Percentiles rank a stretch among this genome's conserved stretches.
Evolutionary conservation across 2,329 filamentous ascomycete species (phyloP).

Genomic region (Phialemonium atrogriseum): DNA sequence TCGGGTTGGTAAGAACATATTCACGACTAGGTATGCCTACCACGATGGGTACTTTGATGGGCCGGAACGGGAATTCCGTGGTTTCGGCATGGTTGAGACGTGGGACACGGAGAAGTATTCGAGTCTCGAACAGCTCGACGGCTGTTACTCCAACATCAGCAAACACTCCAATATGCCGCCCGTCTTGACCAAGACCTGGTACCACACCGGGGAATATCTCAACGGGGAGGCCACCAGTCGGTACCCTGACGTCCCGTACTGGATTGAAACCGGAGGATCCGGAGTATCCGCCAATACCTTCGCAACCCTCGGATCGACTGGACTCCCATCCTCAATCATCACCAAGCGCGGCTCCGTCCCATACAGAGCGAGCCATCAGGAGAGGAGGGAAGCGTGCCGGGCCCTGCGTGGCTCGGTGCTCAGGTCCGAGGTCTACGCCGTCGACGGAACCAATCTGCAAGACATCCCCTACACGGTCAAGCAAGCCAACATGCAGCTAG

Average conservation of each 20-base stretch:
- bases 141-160: constrained; percentile 3
- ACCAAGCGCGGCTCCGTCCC: neutral
- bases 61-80: constrained; percentile 18
- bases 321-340: neutral
- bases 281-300: too few relatives aligned
- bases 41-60: constrained; percentile 20
- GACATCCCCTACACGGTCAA: neutral
- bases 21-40: constrained; percentile 9
- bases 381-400: constrained; percentile 6
- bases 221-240: neutral
- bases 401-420: constrained; percentile 6
- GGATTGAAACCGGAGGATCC: too few relatives aligned
- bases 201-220: constrained; percentile 3
- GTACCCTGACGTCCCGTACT: neutral
- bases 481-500: neutral
- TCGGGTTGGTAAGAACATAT: neutral
- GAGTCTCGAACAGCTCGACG: neutral
- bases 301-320: neutral
- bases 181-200: constrained; percentile 7
- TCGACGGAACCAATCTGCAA: constrained; percentile 2
- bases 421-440: constrained; percentile 6
- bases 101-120: constrained; percentile 13
- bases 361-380: constrained; percentile 2
- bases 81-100: constrained; percentile 21
- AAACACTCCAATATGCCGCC: neutral